Conservation (phyloP, 2,329 filamentous ascomycete species). For the Polytolypa hystricis region DNA sequence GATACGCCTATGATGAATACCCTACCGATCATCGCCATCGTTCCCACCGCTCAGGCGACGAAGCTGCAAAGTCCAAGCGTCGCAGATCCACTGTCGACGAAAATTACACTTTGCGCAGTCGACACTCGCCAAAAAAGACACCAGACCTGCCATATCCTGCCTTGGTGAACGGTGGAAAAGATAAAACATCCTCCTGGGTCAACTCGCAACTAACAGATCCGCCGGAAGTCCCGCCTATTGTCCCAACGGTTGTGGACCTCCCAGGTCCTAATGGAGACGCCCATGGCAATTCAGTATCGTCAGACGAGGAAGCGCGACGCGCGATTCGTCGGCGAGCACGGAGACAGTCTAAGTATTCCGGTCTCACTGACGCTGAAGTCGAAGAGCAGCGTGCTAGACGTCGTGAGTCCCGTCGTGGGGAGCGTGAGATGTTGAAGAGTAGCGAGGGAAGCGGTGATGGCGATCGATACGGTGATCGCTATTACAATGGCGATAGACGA, state of each 20-base stretch:
- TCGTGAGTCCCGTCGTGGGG: slow-evolving; percentile 21
- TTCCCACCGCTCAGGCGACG: slow-evolving; percentile 24
- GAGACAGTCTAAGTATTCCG: slow-evolving; percentile 31
- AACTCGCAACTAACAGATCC: slow-evolving; percentile 38
- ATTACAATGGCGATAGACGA: slow-evolving; percentile 11
- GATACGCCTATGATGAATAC: slow-evolving; percentile 19
- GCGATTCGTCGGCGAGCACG: slow-evolving; percentile 27
- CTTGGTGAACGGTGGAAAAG: slow-evolving; percentile 28
- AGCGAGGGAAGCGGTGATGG: slow-evolving; percentile 32
- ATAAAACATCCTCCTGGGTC: slow-evolving; percentile 42
- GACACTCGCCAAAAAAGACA: slow-evolving; percentile 14
- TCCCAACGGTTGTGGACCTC: slow-evolving; percentile 36
- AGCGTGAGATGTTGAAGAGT: slow-evolving; percentile 25
- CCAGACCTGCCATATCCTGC: slow-evolving; percentile 16
- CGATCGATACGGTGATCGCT: slow-evolving; percentile 25
- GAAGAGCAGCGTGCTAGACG: slow-evolving; percentile 26
- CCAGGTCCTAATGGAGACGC: slow-evolving; percentile 19
- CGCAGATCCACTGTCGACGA: slow-evolving; percentile 27
- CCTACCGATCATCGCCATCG: slow-evolving; percentile 19
- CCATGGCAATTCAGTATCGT: slow-evolving; percentile 28
- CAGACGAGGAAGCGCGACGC: slow-evolving; percentile 32
- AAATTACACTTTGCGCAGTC: slow-evolving; percentile 22
- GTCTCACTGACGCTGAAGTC: slow-evolving; percentile 29
- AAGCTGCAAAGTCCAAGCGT: slow-evolving; percentile 21
- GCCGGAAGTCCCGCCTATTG: slow-evolving; percentile 36